A percentile compares a stretch with the other conserved stretches of the same genome.
phyloP scores from a whole-genome alignment of 2,329 filamentous ascomycete species.

The Beauveria asiatica region DNA sequence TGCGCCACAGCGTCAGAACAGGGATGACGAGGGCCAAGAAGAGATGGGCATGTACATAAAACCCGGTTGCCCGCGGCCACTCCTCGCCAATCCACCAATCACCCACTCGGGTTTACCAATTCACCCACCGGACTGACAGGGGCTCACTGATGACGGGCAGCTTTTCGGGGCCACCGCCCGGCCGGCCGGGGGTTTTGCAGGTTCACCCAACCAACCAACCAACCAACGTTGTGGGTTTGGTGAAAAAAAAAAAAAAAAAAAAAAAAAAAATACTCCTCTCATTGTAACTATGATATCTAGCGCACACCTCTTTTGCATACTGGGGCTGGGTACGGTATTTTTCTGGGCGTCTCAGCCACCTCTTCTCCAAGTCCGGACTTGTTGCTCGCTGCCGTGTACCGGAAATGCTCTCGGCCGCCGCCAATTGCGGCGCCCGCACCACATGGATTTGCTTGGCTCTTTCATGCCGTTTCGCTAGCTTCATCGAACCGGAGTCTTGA shows the following conservation, averaged over 20 bases:
- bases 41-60: not conserved
- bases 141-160: not conserved
- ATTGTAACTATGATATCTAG: no score
- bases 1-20: not conserved
- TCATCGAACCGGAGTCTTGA: not conserved
- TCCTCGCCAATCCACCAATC: constrained; percentile 1
- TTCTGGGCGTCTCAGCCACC: not conserved
- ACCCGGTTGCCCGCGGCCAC: not conserved
- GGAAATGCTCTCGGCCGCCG: not conserved
- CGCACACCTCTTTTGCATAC: not conserved
- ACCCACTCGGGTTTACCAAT: not conserved
- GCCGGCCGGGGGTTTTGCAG: not conserved
- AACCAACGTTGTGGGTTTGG: not conserved
- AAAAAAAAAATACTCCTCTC: no score
- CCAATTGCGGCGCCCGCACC: not conserved
- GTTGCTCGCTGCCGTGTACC: not conserved
- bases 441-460: no score
- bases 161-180: not conserved
- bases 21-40: not conserved
- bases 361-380: not conserved
- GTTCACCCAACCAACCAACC: not conserved
- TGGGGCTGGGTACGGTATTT: not conserved
- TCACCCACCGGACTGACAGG: not conserved
- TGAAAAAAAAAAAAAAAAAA: not conserved
- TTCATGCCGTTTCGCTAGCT: not conserved